Conservation (phyloP, 108 stramenopile genomes). For the Fragilariopsis cylindrus region DNA sequence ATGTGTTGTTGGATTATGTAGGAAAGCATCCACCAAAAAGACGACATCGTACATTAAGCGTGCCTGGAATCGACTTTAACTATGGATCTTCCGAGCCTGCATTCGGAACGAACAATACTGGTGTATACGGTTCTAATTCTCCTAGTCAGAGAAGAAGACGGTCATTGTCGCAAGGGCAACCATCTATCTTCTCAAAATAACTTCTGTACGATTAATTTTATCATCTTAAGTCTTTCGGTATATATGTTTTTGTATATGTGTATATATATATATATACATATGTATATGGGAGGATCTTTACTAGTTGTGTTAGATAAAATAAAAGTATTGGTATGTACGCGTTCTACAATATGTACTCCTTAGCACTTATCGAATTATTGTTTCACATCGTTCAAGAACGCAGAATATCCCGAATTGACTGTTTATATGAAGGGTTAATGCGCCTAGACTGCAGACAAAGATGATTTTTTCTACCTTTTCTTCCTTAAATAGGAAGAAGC, state of each 20-base stretch:
- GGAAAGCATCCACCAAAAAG: slow-evolving; percentile 46
- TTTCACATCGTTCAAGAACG: too few species aligned
- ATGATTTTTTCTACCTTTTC: background rate
- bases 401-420: too few species aligned
- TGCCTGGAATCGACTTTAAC: slow-evolving; percentile 55
- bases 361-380: too few species aligned
- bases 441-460: background rate
- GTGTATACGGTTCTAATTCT: slow-evolving; percentile 37
- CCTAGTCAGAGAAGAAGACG: slow-evolving; percentile 2
- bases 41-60: slow-evolving; percentile 47
- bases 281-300: too few species aligned
- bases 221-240: too few species aligned
- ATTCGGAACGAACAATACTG: slow-evolving; percentile 44
- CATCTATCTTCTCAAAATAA: background rate
- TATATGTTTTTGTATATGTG: too few species aligned
- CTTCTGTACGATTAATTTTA: background rate
- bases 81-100: slow-evolving; percentile 26
- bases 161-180: slow-evolving; percentile 17
- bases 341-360: too few species aligned
- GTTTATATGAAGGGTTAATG: too few species aligned
- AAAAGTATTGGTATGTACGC: too few species aligned
- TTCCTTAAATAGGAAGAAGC: background rate
- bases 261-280: too few species aligned
- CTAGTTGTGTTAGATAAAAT: too few species aligned
- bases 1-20: slow-evolving; percentile 55